A percentile compares a stretch with the other conserved stretches of the same genome.
Evolutionary conservation across 2,329 filamentous ascomycete species (phyloP).

Genomic region (Emmonsiellopsis sp.): DNA sequence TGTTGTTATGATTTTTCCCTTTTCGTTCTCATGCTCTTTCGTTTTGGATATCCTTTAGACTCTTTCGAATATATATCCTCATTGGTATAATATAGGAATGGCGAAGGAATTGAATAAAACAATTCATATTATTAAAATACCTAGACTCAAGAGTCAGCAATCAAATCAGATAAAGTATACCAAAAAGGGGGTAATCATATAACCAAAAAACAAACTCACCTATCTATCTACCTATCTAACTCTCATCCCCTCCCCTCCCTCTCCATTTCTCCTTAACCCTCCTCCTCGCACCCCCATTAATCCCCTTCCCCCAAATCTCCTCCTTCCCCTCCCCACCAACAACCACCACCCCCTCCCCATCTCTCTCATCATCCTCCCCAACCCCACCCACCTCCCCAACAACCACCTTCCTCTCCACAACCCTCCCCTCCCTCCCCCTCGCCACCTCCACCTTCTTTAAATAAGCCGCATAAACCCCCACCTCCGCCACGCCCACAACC

Average conservation of each 20-base stretch:
- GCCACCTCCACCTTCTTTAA: slow-evolving; percentile 33
- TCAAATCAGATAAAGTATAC: neutral
- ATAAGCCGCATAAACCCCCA: slow-evolving; percentile 38
- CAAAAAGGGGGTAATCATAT: neutral
- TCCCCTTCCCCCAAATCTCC: slow-evolving; percentile 33
- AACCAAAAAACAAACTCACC: slow-evolving; percentile 5
- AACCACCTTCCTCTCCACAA: slow-evolving; percentile 29
- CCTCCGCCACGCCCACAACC: slow-evolving; percentile 38
- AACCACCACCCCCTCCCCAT: neutral
- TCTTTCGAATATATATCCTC: too few relatives aligned
- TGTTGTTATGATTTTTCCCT: too few relatives aligned
- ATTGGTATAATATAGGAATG: too few relatives aligned
- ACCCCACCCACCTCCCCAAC: slow-evolving; percentile 12
- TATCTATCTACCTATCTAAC: slow-evolving; percentile 1
- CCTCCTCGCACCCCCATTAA: slow-evolving; percentile 31
- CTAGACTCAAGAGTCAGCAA: neutral
- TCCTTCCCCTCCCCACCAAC: slow-evolving; percentile 12
- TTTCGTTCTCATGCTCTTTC: too few relatives aligned
- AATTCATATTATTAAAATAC: slow-evolving; percentile 3
- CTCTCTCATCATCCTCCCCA: neutral
- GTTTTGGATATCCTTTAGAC: too few relatives aligned
- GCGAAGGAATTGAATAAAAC: neutral
- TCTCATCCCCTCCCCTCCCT: slow-evolving; percentile 14
- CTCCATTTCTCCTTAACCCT: slow-evolving; percentile 32
- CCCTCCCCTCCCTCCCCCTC: slow-evolving; percentile 25